Base-by-base conservation (phyloP, 306 rosid species). In the Arachis stenosperma region DNA sequence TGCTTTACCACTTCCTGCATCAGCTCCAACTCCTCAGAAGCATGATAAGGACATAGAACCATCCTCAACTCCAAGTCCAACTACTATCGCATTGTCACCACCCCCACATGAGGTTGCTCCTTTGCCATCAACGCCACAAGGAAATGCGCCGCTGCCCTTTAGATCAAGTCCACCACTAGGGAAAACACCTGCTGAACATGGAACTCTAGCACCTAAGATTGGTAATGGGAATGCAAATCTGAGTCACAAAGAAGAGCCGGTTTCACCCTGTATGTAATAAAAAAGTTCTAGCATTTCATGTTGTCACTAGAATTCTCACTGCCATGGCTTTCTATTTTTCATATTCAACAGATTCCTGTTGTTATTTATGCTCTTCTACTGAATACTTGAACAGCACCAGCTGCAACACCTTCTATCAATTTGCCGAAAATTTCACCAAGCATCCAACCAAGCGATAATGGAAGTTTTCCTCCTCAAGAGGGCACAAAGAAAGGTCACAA, bases 11-110 rank as follows among this genome's bases (percentile, higher is more conserved):
- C 78, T 86, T 75, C 66, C 77, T 66, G 42, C 76, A n/a, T 75
- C 89, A 55, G 71, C 81, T 66, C 81, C 87, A 43, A 51, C 61
- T 69, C 80, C 89, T 36, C 81, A 53, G 47, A 79, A 69, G 60
- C 74, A 7, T 33, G 27, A 22, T 22, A 42, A 79, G 33, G 86
- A 73, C 57, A 58, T 63, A 9, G 75, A 79, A 53, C 85, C 90
- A 0, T 75, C 82, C 17, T 8, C 70, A 37, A 74, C 92, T 57
- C 90, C 89, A 9, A 77, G 80, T 57, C 88, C 90, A 40, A 77
- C 74, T 60, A 47, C 78, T 59, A 69, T 78, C 37, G 53, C 78
- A 65, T 77, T 60, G 59, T 51, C 75, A 4, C 88, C 91, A 33
- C 85, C 84, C 68, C 85, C 84, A 71, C 37, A 36, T 54, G 51